These are phyloP conservation scores for Steccherinum ochraceum DNA, from an alignment of 768 basidiomycete genomes.

Conservation along the genomic window DNA sequence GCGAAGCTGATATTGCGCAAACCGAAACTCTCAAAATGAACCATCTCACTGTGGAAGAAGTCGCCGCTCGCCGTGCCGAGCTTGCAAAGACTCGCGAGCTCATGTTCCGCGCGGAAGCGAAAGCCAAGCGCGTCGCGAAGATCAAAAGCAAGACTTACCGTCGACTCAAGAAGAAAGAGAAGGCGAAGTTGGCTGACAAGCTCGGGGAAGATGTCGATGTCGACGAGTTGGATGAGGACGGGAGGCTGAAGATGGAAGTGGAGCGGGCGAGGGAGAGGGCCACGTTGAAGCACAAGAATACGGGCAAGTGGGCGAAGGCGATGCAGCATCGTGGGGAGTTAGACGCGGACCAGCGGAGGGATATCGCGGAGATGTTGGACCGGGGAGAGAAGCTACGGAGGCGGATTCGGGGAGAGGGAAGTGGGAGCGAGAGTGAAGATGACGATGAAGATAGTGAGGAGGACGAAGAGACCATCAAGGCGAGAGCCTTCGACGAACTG, in stretches of 20 bases:
- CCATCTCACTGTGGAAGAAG: conserved; percentile 79
- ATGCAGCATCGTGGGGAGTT: conserved; percentile 68
- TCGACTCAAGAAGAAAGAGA: conserved; percentile 74
- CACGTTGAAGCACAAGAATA: conserved; percentile 81
- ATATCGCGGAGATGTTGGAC: conserved; percentile 82
- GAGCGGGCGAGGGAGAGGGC: conserved; percentile 85
- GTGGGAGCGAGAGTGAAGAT: conserved; percentile 42
- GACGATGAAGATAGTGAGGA: conserved; percentile 37
- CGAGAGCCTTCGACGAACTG: conserved; percentile 74
- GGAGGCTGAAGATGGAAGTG: conserved; percentile 61
- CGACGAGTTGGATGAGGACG: conserved; percentile 41
- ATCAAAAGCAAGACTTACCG: conserved; percentile 96
- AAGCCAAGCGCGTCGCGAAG: conserved; percentile 84
- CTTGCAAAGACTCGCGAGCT: conserved; percentile 87
- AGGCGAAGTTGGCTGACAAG: conserved; percentile 47
- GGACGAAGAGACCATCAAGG: conserved; percentile 45
- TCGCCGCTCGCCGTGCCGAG: conserved; percentile 72
- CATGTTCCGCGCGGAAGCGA: conserved; percentile 87
- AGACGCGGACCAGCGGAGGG: conserved; percentile 52
- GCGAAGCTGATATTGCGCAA: conserved; percentile 66
- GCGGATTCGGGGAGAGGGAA: conserved; percentile 65
- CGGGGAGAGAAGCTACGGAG: conserved; percentile 72
- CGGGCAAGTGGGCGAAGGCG: conserved; percentile 81
- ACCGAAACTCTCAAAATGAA: conserved; percentile 84
- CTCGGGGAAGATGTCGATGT: conserved; percentile 41